Base-by-base conservation (phyloP, 768 basidiomycete species). In the Imleria badia region DNA sequence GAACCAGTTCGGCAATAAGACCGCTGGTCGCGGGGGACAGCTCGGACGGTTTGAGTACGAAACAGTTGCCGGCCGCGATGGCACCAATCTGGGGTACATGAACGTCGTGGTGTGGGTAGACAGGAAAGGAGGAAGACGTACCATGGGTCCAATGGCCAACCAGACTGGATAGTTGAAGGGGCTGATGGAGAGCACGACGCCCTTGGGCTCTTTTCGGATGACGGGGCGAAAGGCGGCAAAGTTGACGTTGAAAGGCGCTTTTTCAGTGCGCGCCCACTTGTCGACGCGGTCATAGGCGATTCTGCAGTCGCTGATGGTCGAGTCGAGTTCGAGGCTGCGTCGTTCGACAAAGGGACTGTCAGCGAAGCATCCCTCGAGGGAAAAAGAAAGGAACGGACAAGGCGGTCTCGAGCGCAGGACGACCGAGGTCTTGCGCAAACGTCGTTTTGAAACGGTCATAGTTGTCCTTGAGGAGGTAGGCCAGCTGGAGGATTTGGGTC, bases 131-230 rank as follows among this genome's bases (percentile, higher is more conserved):
- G n/a, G 5, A 2, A 1, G 23, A 15, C 80, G 20, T 54, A 87
- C 86, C 58, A 92, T 55, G 13, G 87, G 86, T 1, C 76, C 72
- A 9, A 89, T 35, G 0, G 78, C 67, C 48, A 87, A 68, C 75
- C 77, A 85, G 13, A 90, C 55, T 0, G 89, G 90, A 63, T 86
- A 89, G 68, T 90, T 91, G 78, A 88, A 90, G 0, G 88, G 86
- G 31, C 75, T 76, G 51, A 91, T 85, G 60, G 88, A 80, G 45
- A 90, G 72, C 0, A 86, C 79, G 23, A 84, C 78, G 3, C 89
- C 89, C 66, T 93, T 94, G 42, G 92, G 78, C 59, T 90, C 88
- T 61, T 90, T 89, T 50, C 81, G 76, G 2, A 90, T 77, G 14
- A 78, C 75, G 2, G 90, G 89, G 10, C 77, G 74, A 78, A 89